phyloP scores from a whole-genome alignment of 2,329 filamentous ascomycete genomes.

The Xylariaceae sp. region DNA sequence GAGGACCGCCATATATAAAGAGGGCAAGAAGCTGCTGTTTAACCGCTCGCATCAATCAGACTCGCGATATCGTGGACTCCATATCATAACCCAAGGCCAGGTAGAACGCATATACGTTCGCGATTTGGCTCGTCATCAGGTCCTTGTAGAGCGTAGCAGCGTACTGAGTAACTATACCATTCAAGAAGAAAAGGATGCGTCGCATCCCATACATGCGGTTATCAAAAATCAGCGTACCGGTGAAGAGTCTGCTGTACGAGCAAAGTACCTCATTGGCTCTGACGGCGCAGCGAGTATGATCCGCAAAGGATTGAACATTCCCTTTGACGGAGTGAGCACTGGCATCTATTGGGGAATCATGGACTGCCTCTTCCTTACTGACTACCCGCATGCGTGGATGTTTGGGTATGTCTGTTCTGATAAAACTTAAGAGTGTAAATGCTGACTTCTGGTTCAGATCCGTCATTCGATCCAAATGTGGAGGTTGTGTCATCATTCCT shows the following conservation, averaged over 20 bases:
- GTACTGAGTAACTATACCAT: constrained; percentile 20
- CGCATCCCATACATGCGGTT: constrained; percentile 20
- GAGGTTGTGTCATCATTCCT: constrained; percentile 32
- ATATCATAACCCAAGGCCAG: constrained; percentile 36
- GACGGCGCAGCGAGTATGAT: constrained; percentile 32
- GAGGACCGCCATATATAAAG: constrained; percentile 27
- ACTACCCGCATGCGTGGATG: constrained; percentile 30
- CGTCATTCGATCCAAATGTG: constrained; percentile 28
- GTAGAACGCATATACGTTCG: constrained; percentile 35
- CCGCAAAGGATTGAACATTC: constrained; percentile 27
- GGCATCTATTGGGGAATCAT: constrained; percentile 34
- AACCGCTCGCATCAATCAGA: constrained; percentile 29
- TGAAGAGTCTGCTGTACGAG: constrained; percentile 21
- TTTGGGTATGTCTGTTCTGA: constrained; percentile 23
- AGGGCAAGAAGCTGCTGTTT: constrained; percentile 29
- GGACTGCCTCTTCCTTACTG: constrained; percentile 26
- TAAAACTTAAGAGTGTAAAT: not conserved
- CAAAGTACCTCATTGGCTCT: constrained; percentile 31
- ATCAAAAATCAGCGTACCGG: constrained; percentile 22
- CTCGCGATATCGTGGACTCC: constrained; percentile 33
- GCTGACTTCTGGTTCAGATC: constrained; percentile 4
- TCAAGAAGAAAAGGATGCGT: not conserved
- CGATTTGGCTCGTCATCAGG: constrained; percentile 31
- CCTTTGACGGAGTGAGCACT: constrained; percentile 32
- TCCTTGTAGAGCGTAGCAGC: constrained; percentile 29